Evolutionary conservation across 345 rosid species (phyloP).

Genomic region (Mallotus nudiflorus): DNA sequence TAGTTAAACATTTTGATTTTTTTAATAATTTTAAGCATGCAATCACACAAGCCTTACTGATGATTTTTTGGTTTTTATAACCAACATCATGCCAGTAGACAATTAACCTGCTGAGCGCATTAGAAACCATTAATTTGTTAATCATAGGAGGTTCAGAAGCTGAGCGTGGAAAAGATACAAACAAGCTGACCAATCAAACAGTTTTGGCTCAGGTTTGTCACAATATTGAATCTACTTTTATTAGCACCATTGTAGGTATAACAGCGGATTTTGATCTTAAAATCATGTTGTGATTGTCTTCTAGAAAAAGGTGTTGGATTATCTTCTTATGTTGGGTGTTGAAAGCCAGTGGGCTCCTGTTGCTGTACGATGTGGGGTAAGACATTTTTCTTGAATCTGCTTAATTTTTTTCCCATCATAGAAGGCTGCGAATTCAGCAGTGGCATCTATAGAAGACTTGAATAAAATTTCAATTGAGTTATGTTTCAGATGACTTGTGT

Average conservation of each 20-base stretch:
- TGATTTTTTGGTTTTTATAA: constrained; percentile 40
- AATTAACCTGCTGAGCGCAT: constrained; percentile 76
- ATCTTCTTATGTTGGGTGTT: constrained; percentile 82
- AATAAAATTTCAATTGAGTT: neutral
- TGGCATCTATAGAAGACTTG: neutral
- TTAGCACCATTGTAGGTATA: neutral
- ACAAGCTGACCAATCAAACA: constrained; percentile 75
- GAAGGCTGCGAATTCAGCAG: neutral
- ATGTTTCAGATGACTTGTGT: neutral
- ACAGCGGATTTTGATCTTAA: constrained; percentile 19
- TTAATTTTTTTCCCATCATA: neutral
- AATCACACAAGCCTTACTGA: constrained; percentile 37
- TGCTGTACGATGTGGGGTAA: constrained; percentile 82
- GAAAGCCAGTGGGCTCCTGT: constrained; percentile 98
- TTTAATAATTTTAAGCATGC: neutral
- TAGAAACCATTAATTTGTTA: constrained; percentile 85
- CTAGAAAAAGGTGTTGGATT: constrained; percentile 80
- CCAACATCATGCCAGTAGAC: constrained; percentile 87
- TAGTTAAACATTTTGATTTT: neutral
- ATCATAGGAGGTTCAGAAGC: constrained; percentile 66
- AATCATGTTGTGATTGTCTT: constrained; percentile 20
- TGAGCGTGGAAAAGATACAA: constrained; percentile 72
- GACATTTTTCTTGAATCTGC: constrained; percentile 19
- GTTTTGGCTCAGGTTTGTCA: constrained; percentile 81
- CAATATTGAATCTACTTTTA: constrained; percentile 9